phyloP scores from a whole-genome alignment of 2,329 filamentous ascomycete genomes.

The Dryadomyces sulphureus region DNA sequence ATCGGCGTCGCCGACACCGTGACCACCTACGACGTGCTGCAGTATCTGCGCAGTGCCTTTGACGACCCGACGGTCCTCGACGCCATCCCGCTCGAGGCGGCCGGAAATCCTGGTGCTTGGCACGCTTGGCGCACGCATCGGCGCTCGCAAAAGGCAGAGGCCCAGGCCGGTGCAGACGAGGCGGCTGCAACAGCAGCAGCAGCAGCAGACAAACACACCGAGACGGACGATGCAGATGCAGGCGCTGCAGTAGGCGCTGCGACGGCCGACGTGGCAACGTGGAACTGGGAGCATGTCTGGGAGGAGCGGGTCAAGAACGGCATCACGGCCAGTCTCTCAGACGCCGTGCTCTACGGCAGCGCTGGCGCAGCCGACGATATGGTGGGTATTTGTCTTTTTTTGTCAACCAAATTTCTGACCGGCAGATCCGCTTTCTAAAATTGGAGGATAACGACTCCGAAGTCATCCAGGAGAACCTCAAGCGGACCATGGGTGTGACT shows the following conservation, averaged over 20 bases:
- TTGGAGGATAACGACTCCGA: constrained; percentile 46
- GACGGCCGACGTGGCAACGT: constrained; percentile 24
- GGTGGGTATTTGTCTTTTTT: constrained; percentile 34
- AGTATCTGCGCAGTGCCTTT: constrained; percentile 73
- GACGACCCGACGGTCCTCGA: constrained; percentile 66
- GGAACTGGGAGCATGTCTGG: constrained; percentile 99
- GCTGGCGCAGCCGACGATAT: constrained; percentile 51
- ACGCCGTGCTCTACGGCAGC: constrained; percentile 63
- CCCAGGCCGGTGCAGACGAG: constrained; percentile 14
- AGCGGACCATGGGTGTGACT: constrained; percentile 28
- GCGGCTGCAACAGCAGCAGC: not conserved
- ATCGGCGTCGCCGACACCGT: constrained; percentile 22
- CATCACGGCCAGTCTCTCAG: constrained; percentile 62
- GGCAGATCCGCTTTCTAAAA: constrained; percentile 50
- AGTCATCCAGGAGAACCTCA: constrained; percentile 41
- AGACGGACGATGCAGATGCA: not conserved
- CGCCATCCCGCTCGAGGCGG: constrained; percentile 61
- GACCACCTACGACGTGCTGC: constrained; percentile 53
- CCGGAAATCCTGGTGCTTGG: constrained; percentile 84
- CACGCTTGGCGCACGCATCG: constrained; percentile 78
- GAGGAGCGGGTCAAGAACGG: constrained; percentile 73
- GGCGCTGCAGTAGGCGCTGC: not conserved
- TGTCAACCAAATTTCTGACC: not conserved
- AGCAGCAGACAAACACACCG: not conserved
- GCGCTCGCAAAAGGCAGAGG: too few relatives aligned